These are phyloP conservation scores for Artomyces pyxidatus DNA, from an alignment of 768 basidiomycete genomes.

Conservation along the genomic window DNA sequence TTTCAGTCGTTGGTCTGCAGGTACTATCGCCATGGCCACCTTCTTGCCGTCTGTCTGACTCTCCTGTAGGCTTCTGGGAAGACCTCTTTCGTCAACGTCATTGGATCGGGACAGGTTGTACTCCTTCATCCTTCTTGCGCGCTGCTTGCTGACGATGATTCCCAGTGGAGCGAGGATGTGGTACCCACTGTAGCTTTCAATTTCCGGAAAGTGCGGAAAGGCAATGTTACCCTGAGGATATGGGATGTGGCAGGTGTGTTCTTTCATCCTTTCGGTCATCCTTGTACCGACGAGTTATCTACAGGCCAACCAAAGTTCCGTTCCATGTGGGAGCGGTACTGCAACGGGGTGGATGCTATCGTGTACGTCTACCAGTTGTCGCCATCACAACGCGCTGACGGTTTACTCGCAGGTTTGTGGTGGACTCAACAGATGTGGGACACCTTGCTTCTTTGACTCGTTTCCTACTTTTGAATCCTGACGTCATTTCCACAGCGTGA, in stretches of 20 bases:
- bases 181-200: conserved; percentile 95
- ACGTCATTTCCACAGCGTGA: conserved; percentile 43
- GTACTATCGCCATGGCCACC: conserved; percentile 21
- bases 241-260: conserved; percentile 89
- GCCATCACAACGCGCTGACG: not conserved
- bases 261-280: not conserved
- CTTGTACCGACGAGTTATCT: not conserved
- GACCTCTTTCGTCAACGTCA: conserved; percentile 89
- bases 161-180: conserved; percentile 91
- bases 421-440: conserved; percentile 81
- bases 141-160: not conserved
- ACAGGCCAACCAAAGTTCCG: conserved; percentile 84
- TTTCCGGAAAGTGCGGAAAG: conserved; percentile 79
- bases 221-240: conserved; percentile 85
- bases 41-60: not conserved
- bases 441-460: not conserved
- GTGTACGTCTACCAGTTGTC: conserved; percentile 44
- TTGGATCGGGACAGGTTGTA: conserved; percentile 81
- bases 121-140: too few relatives aligned
- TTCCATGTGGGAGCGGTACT: conserved; percentile 94
- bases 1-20: conserved; percentile 88
- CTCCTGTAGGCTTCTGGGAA: conserved; percentile 80
- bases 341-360: conserved; percentile 86
- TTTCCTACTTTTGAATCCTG: not conserved
- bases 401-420: conserved; percentile 63